phyloP scores from a whole-genome alignment of 2,329 filamentous ascomycete genomes.

The Aspergillus sp. region DNA sequence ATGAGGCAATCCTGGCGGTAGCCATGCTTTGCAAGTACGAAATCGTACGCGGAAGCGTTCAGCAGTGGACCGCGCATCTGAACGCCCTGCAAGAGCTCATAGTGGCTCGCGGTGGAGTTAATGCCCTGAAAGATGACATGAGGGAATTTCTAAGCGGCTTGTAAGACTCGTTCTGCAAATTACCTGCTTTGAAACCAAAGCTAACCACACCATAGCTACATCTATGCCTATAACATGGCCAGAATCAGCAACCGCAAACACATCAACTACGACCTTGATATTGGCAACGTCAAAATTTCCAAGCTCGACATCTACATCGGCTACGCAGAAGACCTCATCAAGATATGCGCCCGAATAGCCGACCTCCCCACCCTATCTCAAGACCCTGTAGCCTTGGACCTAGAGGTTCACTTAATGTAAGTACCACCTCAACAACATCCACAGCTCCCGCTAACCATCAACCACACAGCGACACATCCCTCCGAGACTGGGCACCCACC shows the following conservation, averaged over 20 bases:
- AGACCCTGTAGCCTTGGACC: slow-evolving; percentile 26
- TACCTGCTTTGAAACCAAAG: not conserved
- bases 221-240: slow-evolving; percentile 39
- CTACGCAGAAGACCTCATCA: slow-evolving; percentile 40
- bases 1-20: slow-evolving; percentile 38
- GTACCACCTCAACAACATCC: slow-evolving; percentile 8
- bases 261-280: slow-evolving; percentile 21
- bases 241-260: slow-evolving; percentile 36
- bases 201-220: slow-evolving; percentile 27
- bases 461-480: slow-evolving; percentile 32
- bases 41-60: slow-evolving; percentile 41
- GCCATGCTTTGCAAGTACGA: slow-evolving; percentile 44
- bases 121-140: slow-evolving; percentile 31
- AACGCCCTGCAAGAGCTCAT: slow-evolving; percentile 38
- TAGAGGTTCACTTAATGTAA: slow-evolving; percentile 34
- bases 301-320: slow-evolving; percentile 42
- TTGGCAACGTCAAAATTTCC: slow-evolving; percentile 27
- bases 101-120: slow-evolving; percentile 35
- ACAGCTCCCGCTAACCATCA: not conserved
- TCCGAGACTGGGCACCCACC: slow-evolving; percentile 34
- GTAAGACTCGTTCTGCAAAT: slow-evolving; percentile 24
- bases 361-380: slow-evolving; percentile 29
- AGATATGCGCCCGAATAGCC: slow-evolving; percentile 36
- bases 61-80: slow-evolving; percentile 42
- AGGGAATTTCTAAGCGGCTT: slow-evolving; percentile 38